These are phyloP conservation scores for Calonectria honghensis DNA, from an alignment of 2,329 filamentous ascomycete species.

Conservation along the genomic window DNA sequence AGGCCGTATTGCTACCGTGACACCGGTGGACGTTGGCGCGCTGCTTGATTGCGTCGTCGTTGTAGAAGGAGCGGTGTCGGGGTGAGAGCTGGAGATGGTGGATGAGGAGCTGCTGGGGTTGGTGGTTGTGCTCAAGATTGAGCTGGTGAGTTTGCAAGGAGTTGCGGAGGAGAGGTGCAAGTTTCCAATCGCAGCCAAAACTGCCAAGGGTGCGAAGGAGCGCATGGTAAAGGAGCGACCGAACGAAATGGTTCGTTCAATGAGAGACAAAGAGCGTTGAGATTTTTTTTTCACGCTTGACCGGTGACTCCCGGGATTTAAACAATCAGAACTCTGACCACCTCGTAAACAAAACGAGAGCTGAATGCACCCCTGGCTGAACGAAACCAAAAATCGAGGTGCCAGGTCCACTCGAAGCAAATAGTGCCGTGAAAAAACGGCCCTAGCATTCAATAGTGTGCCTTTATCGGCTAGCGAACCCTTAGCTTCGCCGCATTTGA, in stretches of 20 bases:
- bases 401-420: neutral
- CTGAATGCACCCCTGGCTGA: neutral
- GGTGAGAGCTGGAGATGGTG: no score
- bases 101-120: neutral
- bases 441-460: slow-evolving; percentile 7
- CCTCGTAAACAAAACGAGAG: neutral
- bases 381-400: neutral
- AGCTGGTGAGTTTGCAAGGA: slow-evolving; percentile 1
- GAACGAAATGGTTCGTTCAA: neutral
- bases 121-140: neutral
- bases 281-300: neutral
- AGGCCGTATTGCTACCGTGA: neutral
- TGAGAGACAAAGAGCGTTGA: neutral
- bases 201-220: neutral
- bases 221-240: slow-evolving; percentile 11
- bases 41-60: slow-evolving; percentile 29
- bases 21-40: slow-evolving; percentile 37
- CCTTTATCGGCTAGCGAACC: neutral
- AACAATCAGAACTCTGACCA: neutral
- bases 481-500: neutral
- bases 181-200: neutral
- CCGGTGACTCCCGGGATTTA: neutral
- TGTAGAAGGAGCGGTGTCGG: neutral
- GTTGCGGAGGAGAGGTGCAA: neutral
- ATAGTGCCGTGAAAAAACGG: slow-evolving; percentile 9